Conservation (phyloP, 1,284 basidiomycete genomes). For the Heterobasidion parviporum region DNA sequence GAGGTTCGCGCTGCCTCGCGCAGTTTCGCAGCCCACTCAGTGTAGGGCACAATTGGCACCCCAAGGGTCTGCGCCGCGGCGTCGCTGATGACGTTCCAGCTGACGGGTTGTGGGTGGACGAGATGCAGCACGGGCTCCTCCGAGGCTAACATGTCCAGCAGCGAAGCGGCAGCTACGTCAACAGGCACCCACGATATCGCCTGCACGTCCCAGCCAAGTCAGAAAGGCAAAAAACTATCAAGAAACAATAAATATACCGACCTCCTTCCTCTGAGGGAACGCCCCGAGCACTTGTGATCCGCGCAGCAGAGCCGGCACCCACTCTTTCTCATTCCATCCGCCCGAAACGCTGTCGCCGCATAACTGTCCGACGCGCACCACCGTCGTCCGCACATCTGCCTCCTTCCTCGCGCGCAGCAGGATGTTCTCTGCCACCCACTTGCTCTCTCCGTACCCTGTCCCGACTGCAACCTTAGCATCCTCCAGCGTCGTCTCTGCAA, state of each 20-base stretch:
- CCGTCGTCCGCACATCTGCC: slow-evolving; percentile 17
- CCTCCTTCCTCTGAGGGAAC: not conserved
- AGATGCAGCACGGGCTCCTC: slow-evolving; percentile 16
- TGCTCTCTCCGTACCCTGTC: slow-evolving; percentile 29
- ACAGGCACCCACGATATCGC: slow-evolving; percentile 17
- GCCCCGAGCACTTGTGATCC: not conserved
- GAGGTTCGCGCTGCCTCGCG: not conserved
- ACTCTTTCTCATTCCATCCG: slow-evolving; percentile 34
- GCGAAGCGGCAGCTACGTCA: slow-evolving; percentile 14
- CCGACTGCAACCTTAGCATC: slow-evolving; percentile 21
- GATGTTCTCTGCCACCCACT: slow-evolving; percentile 30
- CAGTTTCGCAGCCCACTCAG: slow-evolving; percentile 15
- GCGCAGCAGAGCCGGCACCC: slow-evolving; percentile 32
- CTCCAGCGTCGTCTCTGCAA: slow-evolving; percentile 13
- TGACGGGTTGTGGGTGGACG: slow-evolving; percentile 16
- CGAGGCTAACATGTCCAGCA: slow-evolving; percentile 15
- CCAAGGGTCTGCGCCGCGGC: slow-evolving; percentile 12
- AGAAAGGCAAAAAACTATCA: not conserved
- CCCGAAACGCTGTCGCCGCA: slow-evolving; percentile 28
- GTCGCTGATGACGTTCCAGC: slow-evolving; percentile 15
- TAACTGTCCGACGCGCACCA: slow-evolving; percentile 35
- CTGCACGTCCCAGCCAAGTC: not conserved
- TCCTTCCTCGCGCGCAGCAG: slow-evolving; percentile 13
- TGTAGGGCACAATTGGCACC: slow-evolving; percentile 15
- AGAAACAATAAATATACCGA: not conserved